Base-by-base conservation (phyloP, 2,329 filamentous ascomycete species). In the Fusarium tanahbumbuense region DNA sequence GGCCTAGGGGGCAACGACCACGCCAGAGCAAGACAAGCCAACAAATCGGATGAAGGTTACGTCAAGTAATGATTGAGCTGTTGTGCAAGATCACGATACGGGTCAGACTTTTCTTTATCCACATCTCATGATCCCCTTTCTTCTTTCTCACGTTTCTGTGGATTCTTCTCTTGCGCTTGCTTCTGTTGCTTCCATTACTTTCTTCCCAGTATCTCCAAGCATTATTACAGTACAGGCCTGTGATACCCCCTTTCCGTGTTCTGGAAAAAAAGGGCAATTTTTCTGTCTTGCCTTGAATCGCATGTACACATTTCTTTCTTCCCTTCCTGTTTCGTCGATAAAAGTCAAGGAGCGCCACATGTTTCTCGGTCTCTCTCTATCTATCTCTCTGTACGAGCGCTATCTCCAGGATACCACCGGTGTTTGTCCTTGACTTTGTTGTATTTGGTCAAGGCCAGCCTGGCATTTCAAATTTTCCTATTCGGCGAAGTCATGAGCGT, bases 1-100 rank as follows among this genome's bases (percentile, higher is more conserved):
- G 80, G 86, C 87, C 70, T 90, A 85, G 78, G 68, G 65, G 60
- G 68, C 67, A 69, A 58, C 64, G 65, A 57, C 65, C 71, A 68
- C 58, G 71, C 54, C 67, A 64, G 66, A 68, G 48, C 71, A 68
- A 72, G 64, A 59, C 65, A 63, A 65, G 57, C 47, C 65, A 64
- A 67, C 69, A 73, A 68, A 44, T 65, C 63, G 48, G 62, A 60
- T 50, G 67, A 58, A 67, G 66, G 69, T 68, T 71, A 69, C 67
- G 65, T 54, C 58, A 67, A 49, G 60, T 60, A 64, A 68, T 72
- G 57, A 71, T 56, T 49, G 54, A 67, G 59, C 58, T 54, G 52
- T 64, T 63, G 64, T 70, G 67, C 64, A 65, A 70, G 62, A 73
- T 60, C 70, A 68, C 62, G 58, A 64, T 60, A 56, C 49, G 60